Conservation (phyloP, 345 rosid genomes). For the Acer yangbiense region DNA sequence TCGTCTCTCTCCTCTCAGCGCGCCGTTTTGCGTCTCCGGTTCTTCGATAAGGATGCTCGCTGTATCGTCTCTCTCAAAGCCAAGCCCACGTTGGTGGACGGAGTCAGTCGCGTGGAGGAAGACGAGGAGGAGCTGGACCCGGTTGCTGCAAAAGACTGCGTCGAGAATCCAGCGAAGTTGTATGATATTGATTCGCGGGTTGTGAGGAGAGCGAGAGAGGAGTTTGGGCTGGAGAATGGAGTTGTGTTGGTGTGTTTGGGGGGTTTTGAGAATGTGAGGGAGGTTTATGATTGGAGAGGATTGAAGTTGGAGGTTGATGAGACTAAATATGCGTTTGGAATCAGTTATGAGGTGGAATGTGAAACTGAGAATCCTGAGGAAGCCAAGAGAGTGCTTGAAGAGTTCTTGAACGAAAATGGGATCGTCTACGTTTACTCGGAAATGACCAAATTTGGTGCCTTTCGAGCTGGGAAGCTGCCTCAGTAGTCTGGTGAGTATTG, state of each 20-base stretch:
- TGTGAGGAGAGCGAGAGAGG: constrained; percentile 63
- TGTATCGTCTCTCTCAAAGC: constrained; percentile 71
- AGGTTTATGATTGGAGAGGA: constrained; percentile 67
- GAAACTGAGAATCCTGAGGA: constrained; percentile 74
- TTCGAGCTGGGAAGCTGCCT: constrained; percentile 73
- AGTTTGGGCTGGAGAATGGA: constrained; percentile 53
- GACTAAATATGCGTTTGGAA: constrained; percentile 72
- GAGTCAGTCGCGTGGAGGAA: constrained; percentile 87
- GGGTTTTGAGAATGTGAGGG: constrained; percentile 78
- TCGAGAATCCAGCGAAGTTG: constrained; percentile 48
- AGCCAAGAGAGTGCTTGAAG: constrained; percentile 64
- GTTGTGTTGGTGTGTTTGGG: constrained; percentile 71
- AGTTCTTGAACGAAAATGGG: constrained; percentile 55
- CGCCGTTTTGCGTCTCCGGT: constrained; percentile 72
- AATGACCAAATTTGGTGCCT: constrained; percentile 75
- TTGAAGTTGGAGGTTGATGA: constrained; percentile 85
- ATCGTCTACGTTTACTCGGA: constrained; percentile 59
- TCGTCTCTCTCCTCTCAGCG: constrained; percentile 53
- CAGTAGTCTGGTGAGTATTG: constrained; percentile 28
- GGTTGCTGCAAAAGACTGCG: constrained; percentile 42
- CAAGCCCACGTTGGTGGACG: constrained; percentile 55
- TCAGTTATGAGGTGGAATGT: constrained; percentile 77
- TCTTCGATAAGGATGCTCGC: constrained; percentile 43
- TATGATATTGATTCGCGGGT: constrained; percentile 53
- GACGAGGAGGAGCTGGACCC: constrained; percentile 79